phyloP scores from a whole-genome alignment of 192 early-diverging fungal species.

The Martensiomyces pterosporus region DNA sequence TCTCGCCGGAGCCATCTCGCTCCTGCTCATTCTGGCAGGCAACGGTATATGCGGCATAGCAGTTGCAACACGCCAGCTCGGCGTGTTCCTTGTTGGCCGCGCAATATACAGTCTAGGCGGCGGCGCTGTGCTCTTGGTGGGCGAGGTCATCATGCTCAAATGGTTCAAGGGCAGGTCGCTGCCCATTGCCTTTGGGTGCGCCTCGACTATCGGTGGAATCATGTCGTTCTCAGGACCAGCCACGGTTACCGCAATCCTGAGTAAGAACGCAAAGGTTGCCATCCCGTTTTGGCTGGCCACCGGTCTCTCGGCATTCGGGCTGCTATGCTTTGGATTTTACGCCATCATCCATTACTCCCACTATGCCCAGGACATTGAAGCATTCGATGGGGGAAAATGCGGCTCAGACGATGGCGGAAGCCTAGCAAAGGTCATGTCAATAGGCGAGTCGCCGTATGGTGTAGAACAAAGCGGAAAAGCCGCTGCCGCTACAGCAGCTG shows the following conservation, averaged over 20 bases:
- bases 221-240: slow-evolving; percentile 46
- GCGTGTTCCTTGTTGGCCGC: slow-evolving; percentile 44
- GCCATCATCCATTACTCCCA: slow-evolving; percentile 51
- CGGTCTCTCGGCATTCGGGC: slow-evolving; percentile 50
- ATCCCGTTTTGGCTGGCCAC: slow-evolving; percentile 53
- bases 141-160: slow-evolving; percentile 52
- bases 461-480: too few relatives aligned
- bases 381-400: not conserved
- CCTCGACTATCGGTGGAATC: slow-evolving; percentile 40
- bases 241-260: slow-evolving; percentile 34
- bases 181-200: slow-evolving; percentile 41
- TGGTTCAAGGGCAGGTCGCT: slow-evolving; percentile 51
- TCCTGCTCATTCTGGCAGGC: slow-evolving; percentile 35
- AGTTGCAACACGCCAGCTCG: slow-evolving; percentile 21
- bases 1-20: slow-evolving; percentile 38
- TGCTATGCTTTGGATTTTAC: slow-evolving; percentile 50
- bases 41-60: slow-evolving; percentile 43
- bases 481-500: too few relatives aligned
- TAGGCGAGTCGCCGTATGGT: slow-evolving; percentile 13
- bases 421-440: too few relatives aligned
- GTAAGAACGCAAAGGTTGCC: slow-evolving; percentile 25
- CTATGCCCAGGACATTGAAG: slow-evolving; percentile 28
- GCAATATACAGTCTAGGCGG: slow-evolving; percentile 49
- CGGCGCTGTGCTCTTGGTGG: slow-evolving; percentile 45
- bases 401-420: slow-evolving; percentile 9